Evolutionary conservation across 257 asterid species (phyloP).

Genomic region (Salvia rosmarinus): DNA sequence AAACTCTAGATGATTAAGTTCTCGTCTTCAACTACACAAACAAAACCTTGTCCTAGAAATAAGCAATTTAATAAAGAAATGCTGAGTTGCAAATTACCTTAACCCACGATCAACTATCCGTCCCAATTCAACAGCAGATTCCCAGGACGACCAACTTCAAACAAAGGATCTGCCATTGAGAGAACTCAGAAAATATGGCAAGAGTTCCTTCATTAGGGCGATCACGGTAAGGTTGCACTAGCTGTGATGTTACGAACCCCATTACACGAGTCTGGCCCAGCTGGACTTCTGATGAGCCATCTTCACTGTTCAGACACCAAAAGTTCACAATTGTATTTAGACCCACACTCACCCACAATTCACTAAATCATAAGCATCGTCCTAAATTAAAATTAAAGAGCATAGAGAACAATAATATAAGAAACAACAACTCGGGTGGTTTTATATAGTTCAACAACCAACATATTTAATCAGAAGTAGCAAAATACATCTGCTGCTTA

Average conservation of each 20-base stretch:
- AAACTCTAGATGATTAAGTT: background rate
- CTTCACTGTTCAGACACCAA: constrained; percentile 66
- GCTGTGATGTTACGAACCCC: constrained; percentile 82
- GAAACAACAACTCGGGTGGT: background rate
- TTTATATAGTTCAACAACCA: background rate
- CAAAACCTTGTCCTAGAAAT: background rate
- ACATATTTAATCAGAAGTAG: background rate
- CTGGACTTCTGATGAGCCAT: constrained; percentile 95
- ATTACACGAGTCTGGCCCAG: constrained; percentile 88
- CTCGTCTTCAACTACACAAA: constrained; percentile 18
- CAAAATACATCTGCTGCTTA: background rate
- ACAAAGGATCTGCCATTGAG: constrained; percentile 98
- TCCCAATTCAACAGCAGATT: constrained; percentile 89
- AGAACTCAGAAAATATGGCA: constrained; percentile 83
- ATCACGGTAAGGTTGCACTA: constrained; percentile 91
- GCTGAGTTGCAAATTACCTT: constrained; percentile 50
- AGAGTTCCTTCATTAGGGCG: constrained; percentile 91
- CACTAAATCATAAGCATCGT: background rate
- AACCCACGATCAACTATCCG: constrained; percentile 95
- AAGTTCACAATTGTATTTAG: constrained; percentile 7
- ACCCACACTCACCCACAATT: constrained; percentile 3
- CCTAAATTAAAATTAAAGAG: background rate
- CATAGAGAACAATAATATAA: background rate
- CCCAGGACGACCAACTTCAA: constrained; percentile 95
- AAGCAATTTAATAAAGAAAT: background rate